Base-by-base conservation (phyloP, 305 asterid species). In the Fraxinus xanthoxyloides region DNA sequence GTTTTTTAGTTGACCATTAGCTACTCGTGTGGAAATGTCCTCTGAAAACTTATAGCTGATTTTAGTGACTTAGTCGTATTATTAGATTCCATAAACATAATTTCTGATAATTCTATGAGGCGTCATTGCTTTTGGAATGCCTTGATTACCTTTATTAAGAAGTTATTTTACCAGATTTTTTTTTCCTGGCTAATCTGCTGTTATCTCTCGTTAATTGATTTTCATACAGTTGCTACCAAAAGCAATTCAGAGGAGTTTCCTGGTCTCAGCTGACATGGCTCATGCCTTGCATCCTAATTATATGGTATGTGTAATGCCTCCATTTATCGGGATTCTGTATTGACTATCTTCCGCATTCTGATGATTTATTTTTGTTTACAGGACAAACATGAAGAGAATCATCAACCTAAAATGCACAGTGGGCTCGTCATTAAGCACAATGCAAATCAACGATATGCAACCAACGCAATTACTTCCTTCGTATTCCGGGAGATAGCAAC, bases 231-330 rank as follows among this genome's bases (percentile, higher is more conserved):
- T 94, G 87, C 86, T 96, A 48, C 89, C 87, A 23, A 90, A 84
- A 85, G 93, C 99, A 35, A 91, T 93, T 84, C 99, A 94, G 85
- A 93, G 80, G 90, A 96, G 99, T 85, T 94, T 94, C 83, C 88
- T 96, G 56, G 94, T 96, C 21, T 96, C 99, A 31, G 99, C 99
- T 67, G 99, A 96, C 83, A 96, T 96, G 99, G 99, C 99, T 40
- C 99, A 96, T 83, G 98, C 98, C 75, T 84, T 94, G 88, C 99
- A 94, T 86, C 99, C 99, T 17, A 94, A 96, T 87, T 96, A 94
- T 80, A 88, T 90, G 95, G 99, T 96, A 90, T 15, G 82, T 63
- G 30, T 72, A 34, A 30, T 28, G 43, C 78, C 28, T 35, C 35
- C 15, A 74, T 8, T 38, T 82, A 15, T 24, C 28, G 17, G 38